These are phyloP conservation scores for Diaporthe caulivora DNA, from an alignment of 2,329 filamentous ascomycete genomes.

Conservation along the genomic window DNA sequence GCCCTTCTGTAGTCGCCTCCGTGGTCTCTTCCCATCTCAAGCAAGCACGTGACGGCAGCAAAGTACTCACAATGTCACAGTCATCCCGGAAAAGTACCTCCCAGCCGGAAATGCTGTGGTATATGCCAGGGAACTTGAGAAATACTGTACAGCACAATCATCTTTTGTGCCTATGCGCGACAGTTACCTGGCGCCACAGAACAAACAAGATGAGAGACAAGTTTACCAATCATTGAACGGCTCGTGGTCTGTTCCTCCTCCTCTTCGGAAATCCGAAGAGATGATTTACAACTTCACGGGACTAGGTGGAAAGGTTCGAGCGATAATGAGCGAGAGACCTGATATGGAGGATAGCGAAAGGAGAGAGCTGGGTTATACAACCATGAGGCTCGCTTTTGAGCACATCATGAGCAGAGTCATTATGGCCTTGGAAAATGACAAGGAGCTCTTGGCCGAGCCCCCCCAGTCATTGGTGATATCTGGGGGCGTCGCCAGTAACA, in stretches of 20 bases:
- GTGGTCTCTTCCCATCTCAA: neutral
- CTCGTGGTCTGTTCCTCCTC: constrained; percentile 76
- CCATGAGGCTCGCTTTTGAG: constrained; percentile 87
- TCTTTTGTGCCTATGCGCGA: constrained; percentile 45
- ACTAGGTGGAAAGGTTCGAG: constrained; percentile 68
- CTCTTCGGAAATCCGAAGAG: constrained; percentile 68
- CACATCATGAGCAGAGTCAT: constrained; percentile 83
- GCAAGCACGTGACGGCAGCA: neutral
- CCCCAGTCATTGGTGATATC: constrained; percentile 81
- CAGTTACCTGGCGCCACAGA: constrained; percentile 68
- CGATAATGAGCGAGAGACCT: constrained; percentile 51
- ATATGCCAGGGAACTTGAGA: constrained; percentile 84
- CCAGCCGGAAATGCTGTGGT: constrained; percentile 69
- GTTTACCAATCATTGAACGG: constrained; percentile 53
- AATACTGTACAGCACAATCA: constrained; percentile 39
- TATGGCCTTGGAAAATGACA: constrained; percentile 66
- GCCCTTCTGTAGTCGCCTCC: neutral
- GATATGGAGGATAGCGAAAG: constrained; percentile 70
- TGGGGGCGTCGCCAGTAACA: constrained; percentile 91
- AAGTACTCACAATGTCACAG: neutral
- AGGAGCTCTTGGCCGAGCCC: constrained; percentile 36
- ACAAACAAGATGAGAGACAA: constrained; percentile 69
- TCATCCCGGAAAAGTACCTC: constrained; percentile 75
- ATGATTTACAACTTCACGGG: constrained; percentile 83
- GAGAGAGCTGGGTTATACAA: constrained; percentile 75